Evolutionary conservation across 2,329 filamentous ascomycete species (phyloP), one percentile per base, ranked within the genome.

Genomic region (Monosporascus sp.): DNA sequence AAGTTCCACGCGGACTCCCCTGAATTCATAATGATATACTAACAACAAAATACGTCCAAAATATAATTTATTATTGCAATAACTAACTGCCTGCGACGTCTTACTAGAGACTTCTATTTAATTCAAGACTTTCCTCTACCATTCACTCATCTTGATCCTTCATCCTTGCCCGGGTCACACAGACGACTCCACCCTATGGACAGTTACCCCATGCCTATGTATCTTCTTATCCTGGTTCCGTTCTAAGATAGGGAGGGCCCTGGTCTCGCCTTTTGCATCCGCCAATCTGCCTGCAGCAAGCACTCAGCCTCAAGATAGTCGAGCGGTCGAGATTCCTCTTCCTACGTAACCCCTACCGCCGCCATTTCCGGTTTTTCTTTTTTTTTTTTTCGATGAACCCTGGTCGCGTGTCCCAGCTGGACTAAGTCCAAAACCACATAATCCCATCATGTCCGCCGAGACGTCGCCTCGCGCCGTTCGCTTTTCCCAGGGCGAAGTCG

Each of bases 381-480:
- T 43, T 9, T 7, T 1, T 20, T 14, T 14, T 24, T 14, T 43
- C 40, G 40, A 43, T 43, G 40, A 16, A 20, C 40, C 20, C 22
- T 43, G 40, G 22, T 24, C 17, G 8, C 40, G 14, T 20, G 40
- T 24, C 19, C 38, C 9, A 24, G 8, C 14, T 16, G 40, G 40
- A 24, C 40, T 14, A 20, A 43, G 40, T 43, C 40, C 43, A 46
- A 44, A 9, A 19, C 11, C 3, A 17, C 38, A 3, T 20, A 41
- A 20, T 20, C 38, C 38, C 50, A 53, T 55, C 37, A 68, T 68
- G 66, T 62, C 66, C 6, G 55, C 73, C 62, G 80, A 84, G 58
- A 68, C 75, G 37, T 80, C 80, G 11, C 78, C 80, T 49, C 77
- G 80, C 61, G 73, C 75, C 57, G 79, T 85, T 58, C 78, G 81